Conservation (phyloP, 2,329 filamentous ascomycete genomes). For the Paraphaeosphaeria sporulosa region DNA sequence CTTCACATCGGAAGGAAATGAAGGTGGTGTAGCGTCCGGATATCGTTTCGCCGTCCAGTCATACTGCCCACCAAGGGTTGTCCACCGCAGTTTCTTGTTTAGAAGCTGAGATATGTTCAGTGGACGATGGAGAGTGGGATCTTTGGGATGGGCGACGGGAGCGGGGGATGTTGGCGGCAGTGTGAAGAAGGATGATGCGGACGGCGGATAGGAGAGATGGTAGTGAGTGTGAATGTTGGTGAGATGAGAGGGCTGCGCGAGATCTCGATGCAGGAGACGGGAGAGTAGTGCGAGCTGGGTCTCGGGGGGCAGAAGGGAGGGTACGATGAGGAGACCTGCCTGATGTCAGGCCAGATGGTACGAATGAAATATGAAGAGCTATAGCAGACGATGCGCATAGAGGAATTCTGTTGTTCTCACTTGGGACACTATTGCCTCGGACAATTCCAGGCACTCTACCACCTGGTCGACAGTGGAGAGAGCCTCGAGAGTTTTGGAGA, state of each 20-base stretch:
- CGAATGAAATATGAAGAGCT: neutral
- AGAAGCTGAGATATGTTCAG: slow-evolving; percentile 75
- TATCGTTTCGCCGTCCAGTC: slow-evolving; percentile 93
- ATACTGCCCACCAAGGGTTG: slow-evolving; percentile 94
- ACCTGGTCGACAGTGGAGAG: too few species aligned
- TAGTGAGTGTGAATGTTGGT: slow-evolving; percentile 94
- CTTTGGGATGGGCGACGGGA: slow-evolving; percentile 63
- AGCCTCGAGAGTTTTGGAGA: neutral
- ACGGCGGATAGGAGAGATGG: slow-evolving; percentile 67
- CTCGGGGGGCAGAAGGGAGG: slow-evolving; percentile 72
- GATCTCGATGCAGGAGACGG: slow-evolving; percentile 78
- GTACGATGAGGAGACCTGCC: slow-evolving; percentile 80
- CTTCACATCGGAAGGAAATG: slow-evolving; percentile 78
- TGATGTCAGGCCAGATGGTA: slow-evolving; percentile 26
- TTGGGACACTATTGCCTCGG: too few species aligned
- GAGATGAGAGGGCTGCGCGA: slow-evolving; percentile 75
- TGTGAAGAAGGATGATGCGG: slow-evolving; percentile 61
- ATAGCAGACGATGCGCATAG: too few species aligned
- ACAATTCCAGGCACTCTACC: too few species aligned
- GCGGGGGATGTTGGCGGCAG: slow-evolving; percentile 43
- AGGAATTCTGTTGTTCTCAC: too few species aligned
- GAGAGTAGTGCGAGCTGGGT: slow-evolving; percentile 76
- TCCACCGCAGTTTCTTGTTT: slow-evolving; percentile 85
- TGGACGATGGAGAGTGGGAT: slow-evolving; percentile 76
- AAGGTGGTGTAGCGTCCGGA: slow-evolving; percentile 70